Percentiles rank a stretch among this genome's conserved stretches.
phyloP scores from a whole-genome alignment of 2,329 filamentous ascomycete genomes.

The Colletotrichum navitas region DNA sequence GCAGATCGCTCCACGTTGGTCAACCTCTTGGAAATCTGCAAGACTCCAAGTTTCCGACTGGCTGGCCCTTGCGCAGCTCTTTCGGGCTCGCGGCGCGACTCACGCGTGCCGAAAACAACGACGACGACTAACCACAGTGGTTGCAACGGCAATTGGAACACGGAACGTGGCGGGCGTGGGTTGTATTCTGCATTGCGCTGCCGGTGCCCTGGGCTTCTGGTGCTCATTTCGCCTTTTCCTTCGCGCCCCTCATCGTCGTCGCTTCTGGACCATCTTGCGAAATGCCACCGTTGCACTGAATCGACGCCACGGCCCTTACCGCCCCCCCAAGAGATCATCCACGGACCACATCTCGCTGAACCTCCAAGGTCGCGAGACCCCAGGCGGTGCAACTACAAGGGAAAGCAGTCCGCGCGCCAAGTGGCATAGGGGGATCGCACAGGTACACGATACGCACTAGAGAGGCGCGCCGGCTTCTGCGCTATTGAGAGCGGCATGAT shows the following conservation, averaged over 20 bases:
- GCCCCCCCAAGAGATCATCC: conserved; percentile 4
- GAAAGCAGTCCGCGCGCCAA: conserved; percentile 31
- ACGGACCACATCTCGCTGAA: background rate
- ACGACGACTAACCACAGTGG: conserved; percentile 1
- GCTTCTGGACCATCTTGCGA: conserved; percentile 22
- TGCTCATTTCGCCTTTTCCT: background rate
- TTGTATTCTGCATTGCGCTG: background rate
- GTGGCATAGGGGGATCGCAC: background rate
- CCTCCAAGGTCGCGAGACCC: background rate
- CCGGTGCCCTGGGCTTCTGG: background rate
- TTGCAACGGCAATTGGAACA: background rate
- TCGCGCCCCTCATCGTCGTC: background rate
- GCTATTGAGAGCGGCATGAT: background rate
- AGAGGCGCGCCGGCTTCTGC: background rate
- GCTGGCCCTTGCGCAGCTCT: background rate
- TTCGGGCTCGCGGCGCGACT: conserved; percentile 7
- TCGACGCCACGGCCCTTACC: conserved; percentile 11
- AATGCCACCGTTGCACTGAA: conserved; percentile 2
- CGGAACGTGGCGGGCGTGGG: background rate
- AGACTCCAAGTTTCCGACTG: background rate
- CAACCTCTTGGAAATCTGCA: background rate
- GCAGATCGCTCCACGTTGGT: conserved; percentile 24
- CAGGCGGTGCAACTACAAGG: conserved; percentile 19
- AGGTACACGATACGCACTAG: background rate
- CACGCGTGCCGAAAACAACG: background rate